phyloP scores from a whole-genome alignment of 2,329 filamentous ascomycete species.

The Phialocephala subalpina region DNA sequence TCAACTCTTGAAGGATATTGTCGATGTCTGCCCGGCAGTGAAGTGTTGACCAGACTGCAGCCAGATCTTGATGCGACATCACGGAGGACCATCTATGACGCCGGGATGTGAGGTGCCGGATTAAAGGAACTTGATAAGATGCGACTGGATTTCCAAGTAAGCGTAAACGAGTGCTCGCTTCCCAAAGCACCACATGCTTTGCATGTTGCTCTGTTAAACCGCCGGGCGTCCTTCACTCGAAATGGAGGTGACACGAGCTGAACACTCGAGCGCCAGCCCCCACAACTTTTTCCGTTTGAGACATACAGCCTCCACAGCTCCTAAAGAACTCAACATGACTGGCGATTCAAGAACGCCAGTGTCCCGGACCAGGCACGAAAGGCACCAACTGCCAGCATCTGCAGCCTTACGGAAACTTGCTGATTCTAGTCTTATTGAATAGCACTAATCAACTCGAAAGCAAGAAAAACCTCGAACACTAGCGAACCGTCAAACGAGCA shows the following conservation, averaged over 20 bases:
- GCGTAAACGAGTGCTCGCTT: background rate
- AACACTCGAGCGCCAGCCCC: constrained; percentile 7
- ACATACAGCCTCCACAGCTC: constrained; percentile 17
- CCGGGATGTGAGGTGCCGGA: constrained; percentile 10
- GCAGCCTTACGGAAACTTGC: background rate
- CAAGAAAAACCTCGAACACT: background rate
- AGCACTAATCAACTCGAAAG: background rate
- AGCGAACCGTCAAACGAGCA: background rate
- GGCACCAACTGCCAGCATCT: too few relatives aligned
- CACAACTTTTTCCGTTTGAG: background rate
- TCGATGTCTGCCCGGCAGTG: constrained; percentile 23
- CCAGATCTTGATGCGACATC: constrained; percentile 26
- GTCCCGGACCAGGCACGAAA: background rate
- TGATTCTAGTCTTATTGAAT: background rate
- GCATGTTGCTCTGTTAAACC: constrained; percentile 10
- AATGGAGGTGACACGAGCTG: background rate
- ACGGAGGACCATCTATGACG: constrained; percentile 10
- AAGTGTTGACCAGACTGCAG: constrained; percentile 24
- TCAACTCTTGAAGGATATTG: constrained; percentile 26
- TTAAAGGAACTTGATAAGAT: constrained; percentile 17
- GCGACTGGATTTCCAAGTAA: background rate
- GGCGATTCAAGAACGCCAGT: background rate
- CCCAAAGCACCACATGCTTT: background rate
- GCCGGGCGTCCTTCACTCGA: background rate
- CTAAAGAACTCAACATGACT: background rate